These are phyloP conservation scores for Phyllostachys edulis DNA, from an alignment of 176 grass and related monocot genomes.

Conservation along the genomic window DNA sequence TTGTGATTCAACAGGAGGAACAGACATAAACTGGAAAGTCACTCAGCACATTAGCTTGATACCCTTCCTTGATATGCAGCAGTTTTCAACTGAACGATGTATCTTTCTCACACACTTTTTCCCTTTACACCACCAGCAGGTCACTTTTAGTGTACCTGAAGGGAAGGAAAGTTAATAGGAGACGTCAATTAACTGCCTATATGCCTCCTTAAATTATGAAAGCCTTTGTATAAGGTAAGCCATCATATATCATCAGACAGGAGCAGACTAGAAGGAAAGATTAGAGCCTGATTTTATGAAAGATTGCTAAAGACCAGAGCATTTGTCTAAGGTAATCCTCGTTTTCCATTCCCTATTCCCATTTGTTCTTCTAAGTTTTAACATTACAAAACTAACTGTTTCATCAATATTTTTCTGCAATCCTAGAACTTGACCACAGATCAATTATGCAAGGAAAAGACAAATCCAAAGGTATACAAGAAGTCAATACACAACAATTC, in stretches of 20 bases:
- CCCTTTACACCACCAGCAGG: background rate
- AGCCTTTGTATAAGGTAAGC: constrained; percentile 25
- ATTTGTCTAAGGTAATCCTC: background rate
- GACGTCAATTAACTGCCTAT: background rate
- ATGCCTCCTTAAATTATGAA: background rate
- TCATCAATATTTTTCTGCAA: background rate
- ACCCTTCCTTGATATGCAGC: constrained; percentile 7
- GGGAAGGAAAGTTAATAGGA: constrained; percentile 20
- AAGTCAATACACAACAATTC: background rate
- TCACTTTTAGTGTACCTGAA: constrained; percentile 43
- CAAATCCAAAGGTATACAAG: background rate
- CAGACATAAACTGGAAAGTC: background rate
- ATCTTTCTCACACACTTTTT: background rate
- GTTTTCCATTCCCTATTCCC: background rate
- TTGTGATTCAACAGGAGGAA: background rate
- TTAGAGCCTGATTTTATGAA: background rate
- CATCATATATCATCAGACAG: constrained; percentile 10
- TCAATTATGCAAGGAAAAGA: background rate
- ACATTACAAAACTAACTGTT: background rate
- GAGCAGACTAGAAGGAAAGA: constrained; percentile 35
- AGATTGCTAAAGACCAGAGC: background rate
- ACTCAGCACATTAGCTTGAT: constrained; percentile 6
- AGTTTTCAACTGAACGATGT: background rate
- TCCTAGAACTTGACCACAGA: background rate
- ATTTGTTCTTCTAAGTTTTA: background rate